Conservation (phyloP, 345 rosid species). For the Aethionema arabicum region DNA sequence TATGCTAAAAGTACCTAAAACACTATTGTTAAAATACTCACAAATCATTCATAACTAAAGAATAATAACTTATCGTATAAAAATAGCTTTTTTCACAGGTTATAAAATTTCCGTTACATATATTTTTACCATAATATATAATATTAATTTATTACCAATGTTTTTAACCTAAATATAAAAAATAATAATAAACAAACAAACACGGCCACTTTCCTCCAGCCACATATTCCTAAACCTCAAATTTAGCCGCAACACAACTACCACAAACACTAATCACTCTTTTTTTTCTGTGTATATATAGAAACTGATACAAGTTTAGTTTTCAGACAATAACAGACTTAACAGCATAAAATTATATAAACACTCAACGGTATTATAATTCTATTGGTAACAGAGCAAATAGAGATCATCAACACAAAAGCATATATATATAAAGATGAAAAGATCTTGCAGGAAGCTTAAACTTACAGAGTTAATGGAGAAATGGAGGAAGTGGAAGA, state of each 20-base stretch:
- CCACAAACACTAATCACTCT: conserved; percentile 36
- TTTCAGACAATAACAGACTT: conserved; percentile 33
- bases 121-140: too few species aligned
- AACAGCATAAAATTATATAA: conserved; percentile 14
- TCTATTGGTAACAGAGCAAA: conserved; percentile 21
- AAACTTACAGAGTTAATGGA: conserved; percentile 38
- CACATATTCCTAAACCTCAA: conserved; percentile 36
- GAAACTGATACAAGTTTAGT: conserved; percentile 29
- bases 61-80: too few species aligned
- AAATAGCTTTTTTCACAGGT: too few species aligned
- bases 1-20: too few species aligned
- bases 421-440: conserved; percentile 6
- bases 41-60: too few species aligned
- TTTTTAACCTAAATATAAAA: conserved; percentile 8
- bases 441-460: conserved; percentile 40
- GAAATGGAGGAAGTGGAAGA: conserved; percentile 49
- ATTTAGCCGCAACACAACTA: conserved; percentile 30
- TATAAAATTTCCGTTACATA: too few species aligned
- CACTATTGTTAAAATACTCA: too few species aligned
- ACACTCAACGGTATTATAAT: conserved; percentile 23
- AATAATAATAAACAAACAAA: conserved; percentile 1
- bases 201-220: conserved; percentile 31
- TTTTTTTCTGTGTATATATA: conserved; percentile 23
- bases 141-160: background rate
- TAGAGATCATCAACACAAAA: conserved; percentile 18